Evolutionary conservation across 1,284 basidiomycete genomes (phyloP).

Genomic region (Takashimella koratensis): DNA sequence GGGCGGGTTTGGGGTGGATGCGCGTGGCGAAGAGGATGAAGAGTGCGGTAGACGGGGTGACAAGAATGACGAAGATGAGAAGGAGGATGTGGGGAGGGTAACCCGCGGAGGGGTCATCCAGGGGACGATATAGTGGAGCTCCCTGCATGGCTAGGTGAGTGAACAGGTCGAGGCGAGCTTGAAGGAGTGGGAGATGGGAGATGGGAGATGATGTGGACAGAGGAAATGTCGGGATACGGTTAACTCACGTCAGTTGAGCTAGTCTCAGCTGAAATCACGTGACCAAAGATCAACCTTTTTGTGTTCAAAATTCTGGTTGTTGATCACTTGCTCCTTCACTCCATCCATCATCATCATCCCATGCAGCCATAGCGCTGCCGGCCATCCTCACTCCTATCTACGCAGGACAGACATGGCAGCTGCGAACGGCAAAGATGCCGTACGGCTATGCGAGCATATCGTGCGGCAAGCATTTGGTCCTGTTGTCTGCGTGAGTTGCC

Average conservation of each 20-base stretch:
- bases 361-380: not conserved
- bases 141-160: too few relatives aligned
- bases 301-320: not conserved
- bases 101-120: not conserved
- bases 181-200: too few relatives aligned
- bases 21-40: conserved; percentile 7
- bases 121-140: not conserved
- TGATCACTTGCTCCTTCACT: too few relatives aligned
- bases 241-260: too few relatives aligned
- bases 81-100: not conserved
- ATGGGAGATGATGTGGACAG: too few relatives aligned
- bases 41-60: conserved; percentile 5
- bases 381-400: not conserved
- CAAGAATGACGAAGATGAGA: conserved; percentile 7
- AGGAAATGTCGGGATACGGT: too few relatives aligned
- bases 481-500: conserved; percentile 40
- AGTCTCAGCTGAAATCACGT: not conserved
- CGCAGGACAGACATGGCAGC: not conserved
- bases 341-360: not conserved
- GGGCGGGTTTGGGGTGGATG: conserved; percentile 15
- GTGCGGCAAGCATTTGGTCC: conserved; percentile 45
- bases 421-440: conserved; percentile 48
- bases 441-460: conserved; percentile 48
- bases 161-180: too few relatives aligned
- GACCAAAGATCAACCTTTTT: not conserved